phyloP scores from a whole-genome alignment of 2,329 filamentous ascomycete genomes.

The Pestalotiopsis fici region DNA sequence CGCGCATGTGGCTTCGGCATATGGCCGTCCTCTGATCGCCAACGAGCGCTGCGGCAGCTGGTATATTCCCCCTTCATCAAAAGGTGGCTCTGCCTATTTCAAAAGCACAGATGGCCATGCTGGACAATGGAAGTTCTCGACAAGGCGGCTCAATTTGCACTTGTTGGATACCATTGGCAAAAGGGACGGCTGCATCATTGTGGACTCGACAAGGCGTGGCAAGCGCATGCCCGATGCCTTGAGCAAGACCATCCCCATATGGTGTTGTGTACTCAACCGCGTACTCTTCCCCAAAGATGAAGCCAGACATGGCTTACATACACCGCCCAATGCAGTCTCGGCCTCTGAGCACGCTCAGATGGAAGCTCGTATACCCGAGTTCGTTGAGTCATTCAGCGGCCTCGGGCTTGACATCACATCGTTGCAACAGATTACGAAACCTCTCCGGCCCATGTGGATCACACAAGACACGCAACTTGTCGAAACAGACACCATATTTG shows the following conservation, averaged over 20 bases:
- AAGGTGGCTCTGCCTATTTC: slow-evolving; percentile 83
- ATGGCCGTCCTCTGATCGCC: slow-evolving; percentile 72
- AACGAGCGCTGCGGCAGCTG: slow-evolving; percentile 97
- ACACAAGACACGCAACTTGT: slow-evolving; percentile 65
- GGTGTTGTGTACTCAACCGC: slow-evolving; percentile 85
- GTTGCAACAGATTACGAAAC: slow-evolving; percentile 66
- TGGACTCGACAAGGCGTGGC: slow-evolving; percentile 89
- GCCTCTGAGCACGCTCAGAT: slow-evolving; percentile 82
- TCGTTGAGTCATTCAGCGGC: slow-evolving; percentile 46
- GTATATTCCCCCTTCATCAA: slow-evolving; percentile 73
- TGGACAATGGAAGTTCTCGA: slow-evolving; percentile 88
- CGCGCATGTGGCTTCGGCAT: slow-evolving; percentile 54
- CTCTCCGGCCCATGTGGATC: slow-evolving; percentile 78
- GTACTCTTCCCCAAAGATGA: slow-evolving; percentile 64
- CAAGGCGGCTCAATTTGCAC: slow-evolving; percentile 81
- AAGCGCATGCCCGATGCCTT: slow-evolving; percentile 96
- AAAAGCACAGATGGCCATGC: slow-evolving; percentile 97
- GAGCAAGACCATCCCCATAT: slow-evolving; percentile 90
- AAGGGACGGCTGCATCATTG: slow-evolving; percentile 77
- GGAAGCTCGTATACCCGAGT: slow-evolving; percentile 58
- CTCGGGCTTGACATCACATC: slow-evolving; percentile 61
- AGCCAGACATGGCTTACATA: slow-evolving; percentile 58
- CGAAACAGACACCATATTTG: slow-evolving; percentile 42
- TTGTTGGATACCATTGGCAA: slow-evolving; percentile 68
- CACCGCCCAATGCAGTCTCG: slow-evolving; percentile 72